phyloP scores from a whole-genome alignment of 108 stramenopile species.

The Discostella pseudostelligera region DNA sequence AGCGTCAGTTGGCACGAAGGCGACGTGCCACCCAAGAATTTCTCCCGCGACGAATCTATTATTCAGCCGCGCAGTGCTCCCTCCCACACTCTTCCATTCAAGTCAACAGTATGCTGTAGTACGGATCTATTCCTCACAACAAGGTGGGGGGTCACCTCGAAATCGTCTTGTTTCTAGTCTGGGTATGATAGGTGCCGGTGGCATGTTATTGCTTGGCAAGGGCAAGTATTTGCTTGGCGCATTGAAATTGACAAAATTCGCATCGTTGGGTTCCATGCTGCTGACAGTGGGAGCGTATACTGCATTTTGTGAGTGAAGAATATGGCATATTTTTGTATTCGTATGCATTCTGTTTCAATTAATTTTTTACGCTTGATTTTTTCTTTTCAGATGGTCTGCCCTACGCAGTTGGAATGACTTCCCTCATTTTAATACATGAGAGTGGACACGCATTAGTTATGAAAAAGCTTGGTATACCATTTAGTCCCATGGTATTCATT shows the following conservation, averaged over 20 bases:
- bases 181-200: constrained; percentile 61
- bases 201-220: constrained; percentile 73
- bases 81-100: no score
- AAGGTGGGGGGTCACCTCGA: constrained; percentile 30
- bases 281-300: constrained; percentile 83
- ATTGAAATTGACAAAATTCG: constrained; percentile 89
- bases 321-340: not conserved
- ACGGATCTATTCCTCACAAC: constrained; percentile 24
- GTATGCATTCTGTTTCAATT: not conserved
- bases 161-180: constrained; percentile 53
- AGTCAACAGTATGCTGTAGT: not conserved
- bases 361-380: not conserved
- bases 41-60: no score
- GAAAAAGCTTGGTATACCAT: constrained; percentile 77
- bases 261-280: constrained; percentile 85
- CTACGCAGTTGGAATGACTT: constrained; percentile 91
- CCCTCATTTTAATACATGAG: constrained; percentile 87
- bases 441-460: constrained; percentile 83
- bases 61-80: no score
- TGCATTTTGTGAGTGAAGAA: constrained; percentile 62
- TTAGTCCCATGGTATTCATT: constrained; percentile 89
- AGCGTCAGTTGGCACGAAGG: no score
- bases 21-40: no score
- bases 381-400: constrained; percentile 59
- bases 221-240: constrained; percentile 87